Evolutionary conservation across 2,329 filamentous ascomycete genomes (phyloP).

Genomic region (Diaporthe citri): DNA sequence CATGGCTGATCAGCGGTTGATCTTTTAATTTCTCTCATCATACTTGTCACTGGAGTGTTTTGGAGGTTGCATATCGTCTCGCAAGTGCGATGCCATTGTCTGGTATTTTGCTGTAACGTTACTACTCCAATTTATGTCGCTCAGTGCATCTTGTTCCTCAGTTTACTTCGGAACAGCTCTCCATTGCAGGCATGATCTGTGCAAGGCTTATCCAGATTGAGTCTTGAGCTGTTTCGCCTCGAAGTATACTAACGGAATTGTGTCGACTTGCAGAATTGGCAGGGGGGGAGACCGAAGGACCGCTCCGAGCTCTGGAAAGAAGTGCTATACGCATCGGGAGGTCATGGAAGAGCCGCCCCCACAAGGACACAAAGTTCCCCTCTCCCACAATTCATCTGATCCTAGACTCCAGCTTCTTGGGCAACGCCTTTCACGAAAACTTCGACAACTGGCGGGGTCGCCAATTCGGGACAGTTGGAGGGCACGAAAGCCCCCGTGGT

Average conservation of each 20-base stretch:
- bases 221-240: not conserved
- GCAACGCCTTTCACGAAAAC: too few relatives aligned
- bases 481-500: not conserved
- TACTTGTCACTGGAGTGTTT: not conserved
- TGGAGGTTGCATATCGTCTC: not conserved
- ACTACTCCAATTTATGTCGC: not conserved
- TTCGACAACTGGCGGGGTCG: not conserved
- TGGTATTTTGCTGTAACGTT: not conserved
- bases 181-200: not conserved
- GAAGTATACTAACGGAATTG: not conserved
- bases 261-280: not conserved
- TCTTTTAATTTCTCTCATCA: not conserved
- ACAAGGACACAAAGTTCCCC: not conserved
- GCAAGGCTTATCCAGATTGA: fast-evolving
- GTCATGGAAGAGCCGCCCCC: not conserved
- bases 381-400: not conserved
- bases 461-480: not conserved
- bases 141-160: too few relatives aligned
- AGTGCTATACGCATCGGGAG: too few relatives aligned
- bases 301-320: too few relatives aligned
- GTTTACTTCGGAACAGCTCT: too few relatives aligned
- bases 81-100: not conserved
- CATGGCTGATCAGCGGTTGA: not conserved
- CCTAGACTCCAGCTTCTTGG: not conserved
- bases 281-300: not conserved